Base-by-base conservation (phyloP, 1,284 basidiomycete species). In the Earliella scabrosa region DNA sequence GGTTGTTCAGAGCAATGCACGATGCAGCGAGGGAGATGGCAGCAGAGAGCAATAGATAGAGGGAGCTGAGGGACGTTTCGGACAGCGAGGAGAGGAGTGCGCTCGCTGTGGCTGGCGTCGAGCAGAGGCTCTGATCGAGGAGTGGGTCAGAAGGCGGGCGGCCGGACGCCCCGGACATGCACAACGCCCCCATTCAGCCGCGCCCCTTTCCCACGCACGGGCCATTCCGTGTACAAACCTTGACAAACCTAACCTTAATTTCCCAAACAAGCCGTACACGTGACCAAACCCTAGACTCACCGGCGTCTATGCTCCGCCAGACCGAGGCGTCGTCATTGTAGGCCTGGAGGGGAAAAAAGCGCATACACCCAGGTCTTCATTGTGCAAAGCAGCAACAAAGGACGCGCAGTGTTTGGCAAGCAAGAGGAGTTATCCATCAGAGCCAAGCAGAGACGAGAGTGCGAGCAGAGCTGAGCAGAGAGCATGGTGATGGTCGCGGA, bases 91-190 rank as follows among this genome's bases (percentile, higher is more conserved):
- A 61, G 57, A 66, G 64, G 60, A 45, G 46, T 58, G 52, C 51
- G 65, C 63, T 68, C 66, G 66, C 66, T 68, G 66, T 68, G 66
- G 66, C 66, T 68, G 66, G 66, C 67, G 67, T 65, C 65, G 67
- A 67, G 67, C 62, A 67, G 60, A 57, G 58, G 64, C 60, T 63
- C 59, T 64, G 64, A 70, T 70, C 68, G 68, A 69, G 68, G 68
- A 64, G 68, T 64, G 68, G 68, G 70, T 63, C 61, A 71, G 68
- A 69, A 71, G 69, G 68, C 69, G 70, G 68, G 68, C 66, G 67
- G 69, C 64, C 67, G 66, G 66, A 66, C 63, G 52, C 61, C 61
- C 63, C 64, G 65, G 63, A 64, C 60, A n/a, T 63, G 60, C 63
- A 66, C 63, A 61, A 63, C 61, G 61, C 54, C 52, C 60, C 59